phyloP scores from a whole-genome alignment of 495 filamentous ascomycete genomes.

The Penicillium simplicissimum region DNA sequence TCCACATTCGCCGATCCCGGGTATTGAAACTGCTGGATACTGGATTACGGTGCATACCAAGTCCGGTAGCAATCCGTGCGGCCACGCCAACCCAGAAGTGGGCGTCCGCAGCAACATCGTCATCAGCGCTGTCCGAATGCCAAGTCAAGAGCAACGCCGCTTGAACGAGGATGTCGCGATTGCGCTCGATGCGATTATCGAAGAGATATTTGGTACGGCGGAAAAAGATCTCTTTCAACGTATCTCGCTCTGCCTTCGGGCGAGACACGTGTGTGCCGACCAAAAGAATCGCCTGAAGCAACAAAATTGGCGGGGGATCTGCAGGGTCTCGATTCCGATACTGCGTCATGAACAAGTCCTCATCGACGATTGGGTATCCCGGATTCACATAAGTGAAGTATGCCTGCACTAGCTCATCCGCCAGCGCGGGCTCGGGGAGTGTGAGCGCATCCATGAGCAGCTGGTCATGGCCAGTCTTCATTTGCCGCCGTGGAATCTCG shows the following conservation, averaged over 20 bases:
- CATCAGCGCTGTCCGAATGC: constrained; percentile 50
- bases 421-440: constrained; percentile 45
- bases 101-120: constrained; percentile 51
- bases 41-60: constrained; percentile 53
- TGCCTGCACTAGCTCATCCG: constrained; percentile 49
- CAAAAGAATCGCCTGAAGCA: constrained; percentile 49
- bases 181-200: constrained; percentile 50
- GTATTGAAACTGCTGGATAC: constrained; percentile 46
- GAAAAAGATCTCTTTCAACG: constrained; percentile 49
- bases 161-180: constrained; percentile 52
- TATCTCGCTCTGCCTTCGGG: constrained; percentile 42
- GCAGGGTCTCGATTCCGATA: constrained; percentile 49
- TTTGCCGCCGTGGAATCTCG: constrained; percentile 47
- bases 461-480: constrained; percentile 49
- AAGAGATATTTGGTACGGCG: constrained; percentile 51
- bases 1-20: constrained; percentile 48
- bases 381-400: constrained; percentile 49
- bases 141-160: constrained; percentile 49
- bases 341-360: constrained; percentile 50
- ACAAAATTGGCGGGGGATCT: constrained; percentile 46
- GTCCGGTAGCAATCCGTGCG: constrained; percentile 48
- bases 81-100: constrained; percentile 54
- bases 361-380: constrained; percentile 48
- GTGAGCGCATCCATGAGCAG: constrained; percentile 51
- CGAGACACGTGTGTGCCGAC: constrained; percentile 48